phyloP scores from a whole-genome alignment of 2,329 filamentous ascomycete genomes.

The Epicoccum sorghinum region DNA sequence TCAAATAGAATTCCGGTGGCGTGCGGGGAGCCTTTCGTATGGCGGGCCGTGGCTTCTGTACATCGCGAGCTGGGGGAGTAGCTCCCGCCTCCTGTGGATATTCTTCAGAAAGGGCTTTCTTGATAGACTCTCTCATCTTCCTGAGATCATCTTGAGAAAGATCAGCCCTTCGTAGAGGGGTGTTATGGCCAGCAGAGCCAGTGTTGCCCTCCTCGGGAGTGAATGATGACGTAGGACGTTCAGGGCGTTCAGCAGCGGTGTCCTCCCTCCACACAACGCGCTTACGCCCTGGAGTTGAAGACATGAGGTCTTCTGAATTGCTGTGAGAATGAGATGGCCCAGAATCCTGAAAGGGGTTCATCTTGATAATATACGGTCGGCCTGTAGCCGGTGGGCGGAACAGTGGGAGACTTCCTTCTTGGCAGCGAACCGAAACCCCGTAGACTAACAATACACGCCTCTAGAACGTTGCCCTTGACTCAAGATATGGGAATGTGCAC shows the following conservation, averaged over 20 bases:
- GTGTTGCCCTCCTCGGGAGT: constrained; percentile 31
- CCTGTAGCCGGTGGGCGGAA: constrained; percentile 9
- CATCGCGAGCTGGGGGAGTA: constrained; percentile 25
- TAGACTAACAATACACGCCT: constrained; percentile 16
- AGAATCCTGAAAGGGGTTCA: constrained; percentile 34
- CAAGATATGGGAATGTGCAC: constrained; percentile 21
- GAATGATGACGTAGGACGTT: constrained; percentile 19
- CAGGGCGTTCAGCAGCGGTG: constrained; percentile 17
- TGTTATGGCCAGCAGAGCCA: constrained; percentile 37
- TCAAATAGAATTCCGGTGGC: constrained; percentile 41
- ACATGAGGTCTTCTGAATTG: constrained; percentile 35
- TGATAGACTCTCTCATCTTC: constrained; percentile 44
- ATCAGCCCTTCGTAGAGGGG: constrained; percentile 39
- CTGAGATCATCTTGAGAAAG: constrained; percentile 43
- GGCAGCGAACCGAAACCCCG: constrained; percentile 11
- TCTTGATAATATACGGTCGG: constrained; percentile 30
- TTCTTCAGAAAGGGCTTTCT: constrained; percentile 41
- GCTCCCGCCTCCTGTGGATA: constrained; percentile 27
- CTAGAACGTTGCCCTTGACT: constrained; percentile 24
- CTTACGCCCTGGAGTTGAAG: constrained; percentile 37
- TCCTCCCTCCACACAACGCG: constrained; percentile 44
- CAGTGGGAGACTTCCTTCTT: constrained; percentile 6
- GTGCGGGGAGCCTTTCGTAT: constrained; percentile 44
- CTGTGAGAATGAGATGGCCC: constrained; percentile 23
- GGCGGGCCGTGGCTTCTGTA: constrained; percentile 46